Evolutionary conservation across 805 yeast genomes (phyloP), one percentile per base, ranked within the genome.

Genomic region (Monosporozyma yasuniensis): DNA sequence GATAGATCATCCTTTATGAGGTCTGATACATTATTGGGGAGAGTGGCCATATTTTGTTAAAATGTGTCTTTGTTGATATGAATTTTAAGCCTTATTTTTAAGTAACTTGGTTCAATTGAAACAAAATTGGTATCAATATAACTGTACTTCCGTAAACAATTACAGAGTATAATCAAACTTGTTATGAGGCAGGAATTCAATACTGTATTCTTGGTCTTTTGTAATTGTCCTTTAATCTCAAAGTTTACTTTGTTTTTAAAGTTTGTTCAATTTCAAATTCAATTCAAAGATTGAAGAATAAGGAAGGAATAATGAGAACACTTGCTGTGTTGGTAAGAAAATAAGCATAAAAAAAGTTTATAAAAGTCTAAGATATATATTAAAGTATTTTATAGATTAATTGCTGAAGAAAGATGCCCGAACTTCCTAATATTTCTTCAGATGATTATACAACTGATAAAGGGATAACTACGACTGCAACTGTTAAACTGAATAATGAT

Each of bases 1-100:
- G 84, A 89, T 27, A 70, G 63, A 42, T 72, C 76, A 42, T 68
- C 67, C 49, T 65, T 67, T 8, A 72, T 54, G 18, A 71, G 53
- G 23, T 61, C 65, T 0, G 71, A 57, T 11, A 72, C 18, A 35
- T 50, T 47, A 12, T 42, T 21, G 16, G 42, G 42, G 42, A 21
- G 27, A 21, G 27, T 39, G 8, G 42, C 8, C 42, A 39, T 35
- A 18, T 35, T 35, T 34, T n/a, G 16, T 34, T 28, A n/a, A 11
- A 28, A 28, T 32, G n/a, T 4, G 4, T 32, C n/a, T 32, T 12
- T 32, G 35, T 3, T 28, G 12, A 28, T 8, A 28, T 32, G 35
- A 5, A 14, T 32, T 32, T 14, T 32, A 32, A 32, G 35, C n/a
- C 16, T 32, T 14, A 14, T 11, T 28, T 28, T 28, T 4, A 28